These are phyloP conservation scores for Dioscorea zingiberensis DNA, from an alignment of 106 monocot species.

Conservation along the genomic window DNA sequence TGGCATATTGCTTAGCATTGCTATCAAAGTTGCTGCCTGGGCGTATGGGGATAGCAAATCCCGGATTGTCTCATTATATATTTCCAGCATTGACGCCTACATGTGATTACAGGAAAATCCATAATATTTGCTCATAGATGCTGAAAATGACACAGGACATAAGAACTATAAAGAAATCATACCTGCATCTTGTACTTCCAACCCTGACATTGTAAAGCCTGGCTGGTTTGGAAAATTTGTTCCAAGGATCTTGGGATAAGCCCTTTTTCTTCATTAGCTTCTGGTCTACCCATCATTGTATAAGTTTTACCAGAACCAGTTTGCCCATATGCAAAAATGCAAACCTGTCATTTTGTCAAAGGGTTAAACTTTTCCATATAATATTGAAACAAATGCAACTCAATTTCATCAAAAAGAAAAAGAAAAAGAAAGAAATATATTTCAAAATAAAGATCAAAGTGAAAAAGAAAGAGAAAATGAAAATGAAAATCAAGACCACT, in stretches of 20 bases:
- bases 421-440: too few species aligned
- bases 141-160: not conserved
- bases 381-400: too few species aligned
- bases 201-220: constrained; percentile 56
- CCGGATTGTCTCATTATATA: constrained; percentile 90
- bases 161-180: not conserved
- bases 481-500: too few species aligned
- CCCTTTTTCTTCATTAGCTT: constrained; percentile 56
- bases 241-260: constrained; percentile 88
- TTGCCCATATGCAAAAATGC: constrained; percentile 99
- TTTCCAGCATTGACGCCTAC: constrained; percentile 91
- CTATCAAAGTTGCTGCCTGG: constrained; percentile 25
- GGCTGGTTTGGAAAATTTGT: constrained; percentile 75
- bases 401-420: too few species aligned
- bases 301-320: constrained; percentile 98
- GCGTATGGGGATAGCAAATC: constrained; percentile 50
- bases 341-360: constrained; percentile 40
- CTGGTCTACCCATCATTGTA: constrained; percentile 89
- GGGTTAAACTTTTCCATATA: too few species aligned
- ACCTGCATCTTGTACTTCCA: constrained; percentile 97
- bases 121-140: not conserved
- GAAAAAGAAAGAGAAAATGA: too few species aligned
- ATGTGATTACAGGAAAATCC: not conserved
- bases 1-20: constrained; percentile 53
- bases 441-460: too few species aligned